These are phyloP conservation scores for Andrographis paniculata DNA, from an alignment of 305 asterid species.

Conservation along the genomic window DNA sequence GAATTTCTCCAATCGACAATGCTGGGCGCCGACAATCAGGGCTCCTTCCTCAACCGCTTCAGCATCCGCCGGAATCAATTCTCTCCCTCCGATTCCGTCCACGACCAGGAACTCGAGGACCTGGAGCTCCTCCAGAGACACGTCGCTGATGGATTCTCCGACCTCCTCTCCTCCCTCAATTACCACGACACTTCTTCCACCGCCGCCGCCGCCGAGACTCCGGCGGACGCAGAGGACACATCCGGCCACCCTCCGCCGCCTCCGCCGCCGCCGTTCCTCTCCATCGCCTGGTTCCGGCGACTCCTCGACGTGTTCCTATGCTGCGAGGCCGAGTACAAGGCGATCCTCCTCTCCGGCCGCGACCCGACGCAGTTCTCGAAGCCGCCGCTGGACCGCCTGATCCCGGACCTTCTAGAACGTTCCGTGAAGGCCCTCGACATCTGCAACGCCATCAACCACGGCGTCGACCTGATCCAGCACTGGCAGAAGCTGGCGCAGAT, in stretches of 20 bases:
- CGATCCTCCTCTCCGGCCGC: constrained; percentile 46
- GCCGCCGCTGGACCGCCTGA: constrained; percentile 70
- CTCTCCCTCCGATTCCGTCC: constrained; percentile 35
- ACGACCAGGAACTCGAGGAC: constrained; percentile 59
- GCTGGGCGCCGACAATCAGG: constrained; percentile 57
- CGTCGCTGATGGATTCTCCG: constrained; percentile 59
- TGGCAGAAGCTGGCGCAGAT: constrained; percentile 73
- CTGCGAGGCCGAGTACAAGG: constrained; percentile 76
- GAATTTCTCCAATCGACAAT: constrained; percentile 18
- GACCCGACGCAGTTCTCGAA: constrained; percentile 52
- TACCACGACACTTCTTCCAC: no score
- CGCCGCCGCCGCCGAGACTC: constrained; percentile 25
- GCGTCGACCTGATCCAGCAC: constrained; percentile 54
- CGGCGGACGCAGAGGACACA: constrained; percentile 4
- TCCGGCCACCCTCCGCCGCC: constrained; percentile 21
- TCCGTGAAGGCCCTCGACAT: constrained; percentile 68
- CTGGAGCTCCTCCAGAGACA: constrained; percentile 65
- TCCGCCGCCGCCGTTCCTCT: constrained; percentile 36
- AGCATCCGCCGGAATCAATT: constrained; percentile 89
- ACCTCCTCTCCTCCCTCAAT: constrained; percentile 31
- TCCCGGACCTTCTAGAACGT: constrained; percentile 63
- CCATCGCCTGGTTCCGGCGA: constrained; percentile 62
- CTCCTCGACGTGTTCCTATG: constrained; percentile 67
- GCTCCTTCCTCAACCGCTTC: constrained; percentile 77
- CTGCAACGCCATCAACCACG: constrained; percentile 73